Evolutionary conservation across 2,329 filamentous ascomycete genomes (phyloP), one percentile per base, ranked within the genome.

Genomic region (Cercospora sojina): DNA sequence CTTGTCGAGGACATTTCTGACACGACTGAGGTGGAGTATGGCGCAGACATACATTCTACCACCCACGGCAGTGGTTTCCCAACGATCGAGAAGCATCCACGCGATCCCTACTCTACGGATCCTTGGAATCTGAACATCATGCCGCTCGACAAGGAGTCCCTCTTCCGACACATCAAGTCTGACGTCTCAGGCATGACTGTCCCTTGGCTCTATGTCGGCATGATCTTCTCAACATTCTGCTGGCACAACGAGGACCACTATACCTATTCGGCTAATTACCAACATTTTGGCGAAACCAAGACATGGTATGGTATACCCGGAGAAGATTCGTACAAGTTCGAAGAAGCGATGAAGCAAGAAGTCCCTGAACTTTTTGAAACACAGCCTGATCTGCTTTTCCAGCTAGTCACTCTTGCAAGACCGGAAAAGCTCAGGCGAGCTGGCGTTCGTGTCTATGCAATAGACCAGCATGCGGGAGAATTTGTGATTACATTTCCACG

Each of bases 191-290:
- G 95, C 41, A 99, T 99, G 95, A 99, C 95, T 0, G 94, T 99
- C 7, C 95, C 95, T 0, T 99, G 95, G 95, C 88, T 99, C 3
- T 99, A 99, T 76, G 95, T 99, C 3, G 95, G 95, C 68, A 99
- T 99, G 95, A 96, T 96, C 43, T 99, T 99, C 77, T 99, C 95
- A 0, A 98, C 95, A 0, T 99, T 99, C 76, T 99, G 95, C 79
- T 99, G 95, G 95, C 95, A 99, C 78, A 97, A 97, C 70, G 95
- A 99, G 76, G 95, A 99, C 75, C 95, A 99, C 76, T 97, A 97
- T 77, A 90, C 95, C 1, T 99, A 98, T 77, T 99, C 95, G 0
- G 91, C 95, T 61, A 99, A 99, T 72, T 99, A 98, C 74, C 95
- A 99, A 77, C 95, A 99, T 74, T 96, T 99, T 74, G 95, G 95